Evolutionary conservation across 2,329 filamentous ascomycete genomes (phyloP).

Genomic region (Beauveria caledonica): DNA sequence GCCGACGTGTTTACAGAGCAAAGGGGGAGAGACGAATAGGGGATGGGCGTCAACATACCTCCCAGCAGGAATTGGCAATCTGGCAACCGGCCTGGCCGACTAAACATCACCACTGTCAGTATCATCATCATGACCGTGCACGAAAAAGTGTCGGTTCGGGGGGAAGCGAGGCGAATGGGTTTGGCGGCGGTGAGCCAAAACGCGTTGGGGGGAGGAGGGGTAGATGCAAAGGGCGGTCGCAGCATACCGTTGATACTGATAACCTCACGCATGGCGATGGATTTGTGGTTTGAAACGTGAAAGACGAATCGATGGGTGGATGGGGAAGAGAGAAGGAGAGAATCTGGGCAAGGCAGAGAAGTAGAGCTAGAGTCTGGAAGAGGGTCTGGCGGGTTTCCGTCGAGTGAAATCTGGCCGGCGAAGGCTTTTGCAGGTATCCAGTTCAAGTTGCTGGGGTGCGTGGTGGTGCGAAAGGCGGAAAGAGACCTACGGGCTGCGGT

Average conservation of each 20-base stretch:
- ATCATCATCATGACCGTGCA: constrained; percentile 15
- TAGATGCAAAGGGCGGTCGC: constrained; percentile 9
- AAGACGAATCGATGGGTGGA: constrained; percentile 18
- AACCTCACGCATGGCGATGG: constrained; percentile 88
- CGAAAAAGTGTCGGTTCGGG: neutral
- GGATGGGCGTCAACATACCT: constrained; percentile 59
- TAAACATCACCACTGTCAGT: constrained; percentile 50
- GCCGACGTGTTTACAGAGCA: constrained; percentile 13
- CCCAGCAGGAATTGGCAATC: constrained; percentile 99
- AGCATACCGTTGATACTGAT: constrained; percentile 95
- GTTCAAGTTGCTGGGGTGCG: neutral
- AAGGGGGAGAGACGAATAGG: neutral
- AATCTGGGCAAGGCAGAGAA: neutral
- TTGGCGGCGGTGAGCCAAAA: constrained; percentile 34
- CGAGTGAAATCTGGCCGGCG: neutral
- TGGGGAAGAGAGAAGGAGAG: constrained; percentile 16
- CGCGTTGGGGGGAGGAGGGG: constrained; percentile 22
- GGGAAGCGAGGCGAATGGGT: constrained; percentile 8
- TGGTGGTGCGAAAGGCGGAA: constrained; percentile 1
- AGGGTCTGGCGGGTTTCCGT: constrained; percentile 10
- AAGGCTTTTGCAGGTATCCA: constrained; percentile 11
- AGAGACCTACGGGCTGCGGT: neutral
- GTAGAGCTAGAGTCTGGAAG: constrained; percentile 5
- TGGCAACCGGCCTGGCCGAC: constrained; percentile 99
- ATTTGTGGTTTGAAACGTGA: constrained; percentile 17